Evolutionary conservation across 78 protist genomes (phyloP), one percentile per base, ranked within the genome.

Genomic region (Pelomyxa schiedti): DNA sequence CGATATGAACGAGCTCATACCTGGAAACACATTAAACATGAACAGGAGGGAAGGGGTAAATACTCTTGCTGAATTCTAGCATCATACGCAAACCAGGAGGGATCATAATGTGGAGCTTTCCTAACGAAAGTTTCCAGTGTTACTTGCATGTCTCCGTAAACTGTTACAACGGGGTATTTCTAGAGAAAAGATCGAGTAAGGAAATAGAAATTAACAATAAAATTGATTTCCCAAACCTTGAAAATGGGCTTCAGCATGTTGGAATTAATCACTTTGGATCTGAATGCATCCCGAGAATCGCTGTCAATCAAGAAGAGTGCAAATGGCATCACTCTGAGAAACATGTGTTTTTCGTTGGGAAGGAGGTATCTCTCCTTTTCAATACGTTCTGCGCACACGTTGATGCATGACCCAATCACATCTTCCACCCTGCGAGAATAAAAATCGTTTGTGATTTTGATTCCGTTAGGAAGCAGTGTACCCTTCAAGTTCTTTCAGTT

Each of bases 121-220:
- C 67, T 35, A 37, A 91, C 71, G 58, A 89, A 7, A 9, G 80
- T 26, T 30, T 42, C 72, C 41, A 83, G 26, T 24, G 75, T 39
- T 40, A 83, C 69, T 36, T 72, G 80, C 93, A 91, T 89, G 76
- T 91, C 95, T 58, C 93, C 95, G 53, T 83, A 87, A 40, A 91
- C 72, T 47, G 88, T 87, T 3, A 91, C 90, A 3, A 80, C 76
- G 1, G 93, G 93, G 41, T 70, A 9, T 65, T 70, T 65, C 72
- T n/a, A n/a, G n/a, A n/a, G n/a, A n/a, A n/a, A n/a, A n/a, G n/a
- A n/a, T n/a, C n/a, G n/a, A n/a, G n/a, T n/a, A n/a, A n/a, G n/a
- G n/a, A 68, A n/a, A 68, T 3, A 35, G 7, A 35, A 3, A 7
- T 42, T 40, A 3, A 8, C 5, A 68, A 68, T 2, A 24, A 3